Conservation (phyloP, 1,284 basidiomycete species). For the Sanghuangporus baumii region DNA sequence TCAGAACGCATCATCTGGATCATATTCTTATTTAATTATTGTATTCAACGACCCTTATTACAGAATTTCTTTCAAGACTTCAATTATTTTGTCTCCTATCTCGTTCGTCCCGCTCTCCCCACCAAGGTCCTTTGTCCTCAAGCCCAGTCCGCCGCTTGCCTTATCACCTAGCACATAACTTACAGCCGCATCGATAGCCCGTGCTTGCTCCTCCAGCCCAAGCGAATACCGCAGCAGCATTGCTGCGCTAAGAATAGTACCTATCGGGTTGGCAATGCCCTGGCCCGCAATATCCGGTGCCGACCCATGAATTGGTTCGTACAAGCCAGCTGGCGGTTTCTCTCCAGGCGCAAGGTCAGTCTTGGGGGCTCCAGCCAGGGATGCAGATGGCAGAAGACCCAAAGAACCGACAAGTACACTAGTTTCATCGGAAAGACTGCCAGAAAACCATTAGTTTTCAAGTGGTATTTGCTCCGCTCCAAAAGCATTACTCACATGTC, state of each 20-base stretch:
- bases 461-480: background rate
- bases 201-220: conserved; percentile 78
- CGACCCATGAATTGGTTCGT: conserved; percentile 95
- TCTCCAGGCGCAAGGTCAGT: conserved; percentile 59
- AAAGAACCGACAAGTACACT: conserved; percentile 98
- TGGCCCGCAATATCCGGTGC: conserved; percentile 96
- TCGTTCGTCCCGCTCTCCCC: conserved; percentile 73
- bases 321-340: conserved; percentile 77
- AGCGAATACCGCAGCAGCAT: conserved; percentile 96
- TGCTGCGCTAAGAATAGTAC: conserved; percentile 94
- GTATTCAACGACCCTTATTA: conserved; percentile 20
- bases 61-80: conserved; percentile 65
- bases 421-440: conserved; percentile 89
- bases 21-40: background rate
- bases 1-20: background rate
- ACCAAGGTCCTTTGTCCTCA: conserved; percentile 86
- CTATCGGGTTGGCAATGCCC: conserved; percentile 95
- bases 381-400: conserved; percentile 93
- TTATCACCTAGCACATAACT: conserved; percentile 79
- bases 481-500: conserved; percentile 72
- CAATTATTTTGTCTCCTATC: conserved; percentile 82
- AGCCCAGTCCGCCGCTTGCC: conserved; percentile 68
- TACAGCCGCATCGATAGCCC: conserved; percentile 85
- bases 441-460: conserved; percentile 4
- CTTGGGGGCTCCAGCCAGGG: conserved; percentile 85